Evolutionary conservation across 2,329 filamentous ascomycete genomes (phyloP).

Genomic region (Pyrenophora graminea): DNA sequence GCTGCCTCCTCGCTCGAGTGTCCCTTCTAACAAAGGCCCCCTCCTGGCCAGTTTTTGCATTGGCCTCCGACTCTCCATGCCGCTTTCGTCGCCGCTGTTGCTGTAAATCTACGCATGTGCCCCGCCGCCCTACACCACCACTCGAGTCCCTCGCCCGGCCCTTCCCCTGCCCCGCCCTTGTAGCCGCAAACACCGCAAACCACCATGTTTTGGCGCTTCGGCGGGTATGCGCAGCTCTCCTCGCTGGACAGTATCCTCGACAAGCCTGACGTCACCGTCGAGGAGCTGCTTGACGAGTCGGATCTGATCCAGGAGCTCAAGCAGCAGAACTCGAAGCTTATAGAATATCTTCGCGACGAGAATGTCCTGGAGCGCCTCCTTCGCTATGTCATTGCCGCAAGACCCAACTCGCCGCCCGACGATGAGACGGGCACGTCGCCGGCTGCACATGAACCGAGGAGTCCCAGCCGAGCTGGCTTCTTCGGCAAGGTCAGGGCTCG

Average conservation of each 20-base stretch:
- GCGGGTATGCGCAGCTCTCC: conserved; percentile 96
- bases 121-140: conserved; percentile 28
- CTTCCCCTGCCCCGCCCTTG: conserved; percentile 34
- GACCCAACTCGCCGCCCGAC: conserved; percentile 50
- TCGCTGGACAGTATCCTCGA: conserved; percentile 96
- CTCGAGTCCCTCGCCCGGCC: conserved; percentile 33
- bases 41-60: conserved; percentile 14
- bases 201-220: conserved; percentile 99
- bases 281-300: conserved; percentile 93
- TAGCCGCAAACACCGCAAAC: conserved; percentile 31
- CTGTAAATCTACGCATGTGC: conserved; percentile 26
- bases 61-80: conserved; percentile 20
- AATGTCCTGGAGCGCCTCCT: conserved; percentile 82
- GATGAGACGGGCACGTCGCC: conserved; percentile 51
- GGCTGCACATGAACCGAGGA: conserved; percentile 45
- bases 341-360: conserved; percentile 91
- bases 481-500: conserved; percentile 52
- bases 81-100: conserved; percentile 18
- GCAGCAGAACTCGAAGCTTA: conserved; percentile 95
- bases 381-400: conserved; percentile 86
- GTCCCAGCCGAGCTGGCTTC: conserved; percentile 47
- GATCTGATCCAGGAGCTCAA: conserved; percentile 98
- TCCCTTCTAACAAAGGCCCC: conserved; percentile 14
- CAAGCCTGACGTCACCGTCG: conserved; percentile 89
- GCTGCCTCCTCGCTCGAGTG: conserved; percentile 15